Evolutionary conservation across 441 rosid species (phyloP), one percentile per base, ranked within the genome.

Genomic region (Gossypium gossypioides): DNA sequence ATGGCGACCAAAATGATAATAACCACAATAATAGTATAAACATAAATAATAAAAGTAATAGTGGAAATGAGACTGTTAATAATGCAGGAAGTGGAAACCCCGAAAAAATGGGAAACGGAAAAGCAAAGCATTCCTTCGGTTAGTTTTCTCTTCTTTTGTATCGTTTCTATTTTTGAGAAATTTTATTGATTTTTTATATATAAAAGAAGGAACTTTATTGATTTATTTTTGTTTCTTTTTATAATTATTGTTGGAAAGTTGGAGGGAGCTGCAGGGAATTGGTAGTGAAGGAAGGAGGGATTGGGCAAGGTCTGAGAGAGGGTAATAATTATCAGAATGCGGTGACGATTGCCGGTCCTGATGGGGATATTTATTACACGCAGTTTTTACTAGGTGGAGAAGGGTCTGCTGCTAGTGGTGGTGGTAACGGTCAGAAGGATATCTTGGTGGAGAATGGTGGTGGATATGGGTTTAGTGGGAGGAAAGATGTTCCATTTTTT

Each of bases 391-490:
- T 75, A 67, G 75, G 79, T 12, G 75, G 78, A 6, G 88, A 84
- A 42, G 89, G 80, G 59, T 79, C 89, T 74, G 74, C 77, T 77
- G 76, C 57, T 68, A 77, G 76, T 3, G 76, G 82, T 59, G 63
- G 65, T 66, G 71, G 71, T 50, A 50, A 72, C 54, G 75, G 79
- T 78, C 86, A 81, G 71, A 91, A 88, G 80, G 93, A 87, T 71
- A 72, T 79, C 61, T 78, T 56, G 74, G 79, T 68, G 65, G 89
- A 83, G 55, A 83, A 84, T 76, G 80, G 91, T 62, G 88, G 90
- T 15, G 88, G 71, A 27, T 68, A 90, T 64, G 91, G 93, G 61
- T 87, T 86, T 75, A 90, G 89, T 22, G 96, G 96, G 56, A 86
- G 92, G 77, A 90, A 86, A 85, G 96, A 90, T 55, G 80, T 66